A percentile compares a stretch with the other conserved stretches of the same genome.
Evolutionary conservation across 129 eudicot genomes (phyloP).

Genomic region (Centrapalus pauciflorus): DNA sequence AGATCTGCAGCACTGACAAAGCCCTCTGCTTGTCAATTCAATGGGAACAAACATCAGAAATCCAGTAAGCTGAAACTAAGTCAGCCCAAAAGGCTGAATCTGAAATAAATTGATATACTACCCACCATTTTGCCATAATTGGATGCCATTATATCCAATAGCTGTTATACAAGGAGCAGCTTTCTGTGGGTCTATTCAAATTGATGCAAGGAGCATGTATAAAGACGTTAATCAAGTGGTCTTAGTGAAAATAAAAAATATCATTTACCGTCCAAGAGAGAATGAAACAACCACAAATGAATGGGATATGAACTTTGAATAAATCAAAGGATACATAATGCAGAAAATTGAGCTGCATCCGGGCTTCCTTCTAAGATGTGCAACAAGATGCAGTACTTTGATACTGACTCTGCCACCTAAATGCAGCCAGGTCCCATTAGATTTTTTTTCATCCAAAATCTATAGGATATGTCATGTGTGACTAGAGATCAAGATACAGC

Average conservation of each 20-base stretch:
- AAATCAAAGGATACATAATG: constrained; percentile 71
- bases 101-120: background rate
- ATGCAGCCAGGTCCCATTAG: constrained; percentile 23
- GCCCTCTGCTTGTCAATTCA: constrained; percentile 46
- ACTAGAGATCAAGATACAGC: background rate
- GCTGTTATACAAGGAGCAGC: constrained; percentile 72
- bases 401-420: constrained; percentile 67
- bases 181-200: constrained; percentile 64
- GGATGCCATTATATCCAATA: constrained; percentile 80
- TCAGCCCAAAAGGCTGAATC: background rate
- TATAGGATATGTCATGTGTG: background rate
- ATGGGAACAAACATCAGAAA: background rate
- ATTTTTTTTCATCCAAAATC: background rate
- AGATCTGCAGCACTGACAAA: constrained; percentile 63
- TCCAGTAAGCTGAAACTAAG: background rate
- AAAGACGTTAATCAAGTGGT: background rate
- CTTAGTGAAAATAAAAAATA: background rate
- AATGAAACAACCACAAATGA: background rate
- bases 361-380: constrained; percentile 68
- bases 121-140: constrained; percentile 76
- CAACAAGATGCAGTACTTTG: constrained; percentile 74
- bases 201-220: constrained; percentile 36
- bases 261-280: background rate
- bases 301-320: background rate
- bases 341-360: constrained; percentile 73